A percentile compares a stretch with the other conserved stretches of the same genome.
Conservation (phyloP, 257 asterid species). For the Solanum infundibuliforme region DNA sequence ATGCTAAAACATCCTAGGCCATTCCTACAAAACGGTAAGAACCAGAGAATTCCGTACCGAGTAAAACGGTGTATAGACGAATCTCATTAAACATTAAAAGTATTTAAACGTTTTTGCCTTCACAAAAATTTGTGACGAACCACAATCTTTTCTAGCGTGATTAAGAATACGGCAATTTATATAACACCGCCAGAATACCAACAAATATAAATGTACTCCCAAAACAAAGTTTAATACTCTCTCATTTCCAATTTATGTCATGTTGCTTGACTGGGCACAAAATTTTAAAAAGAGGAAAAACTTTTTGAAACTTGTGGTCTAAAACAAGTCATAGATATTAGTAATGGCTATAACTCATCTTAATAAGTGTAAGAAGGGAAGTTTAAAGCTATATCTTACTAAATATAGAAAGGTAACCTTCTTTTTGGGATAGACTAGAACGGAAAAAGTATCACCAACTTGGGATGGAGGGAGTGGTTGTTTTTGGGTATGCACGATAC, state of each 20-base stretch:
- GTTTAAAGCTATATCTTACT: neutral
- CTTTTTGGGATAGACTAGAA: neutral
- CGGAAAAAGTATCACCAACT: neutral
- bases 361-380: neutral
- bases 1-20: neutral
- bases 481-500: neutral
- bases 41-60: neutral
- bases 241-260: neutral
- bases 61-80: neutral
- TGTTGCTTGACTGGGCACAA: neutral
- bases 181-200: neutral
- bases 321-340: neutral
- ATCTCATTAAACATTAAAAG: neutral
- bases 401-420: neutral
- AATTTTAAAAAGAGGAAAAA: neutral
- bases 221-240: neutral
- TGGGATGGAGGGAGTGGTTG: neutral
- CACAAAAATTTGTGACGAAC: neutral
- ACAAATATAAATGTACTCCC: neutral
- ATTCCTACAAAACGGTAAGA: neutral
- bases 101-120: neutral
- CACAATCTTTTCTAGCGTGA: neutral
- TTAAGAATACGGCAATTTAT: neutral
- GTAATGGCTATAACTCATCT: neutral
- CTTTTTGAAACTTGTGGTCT: neutral